These are phyloP conservation scores for Takashimella tepidaria DNA, from an alignment of 1,284 basidiomycete genomes.

Conservation along the genomic window DNA sequence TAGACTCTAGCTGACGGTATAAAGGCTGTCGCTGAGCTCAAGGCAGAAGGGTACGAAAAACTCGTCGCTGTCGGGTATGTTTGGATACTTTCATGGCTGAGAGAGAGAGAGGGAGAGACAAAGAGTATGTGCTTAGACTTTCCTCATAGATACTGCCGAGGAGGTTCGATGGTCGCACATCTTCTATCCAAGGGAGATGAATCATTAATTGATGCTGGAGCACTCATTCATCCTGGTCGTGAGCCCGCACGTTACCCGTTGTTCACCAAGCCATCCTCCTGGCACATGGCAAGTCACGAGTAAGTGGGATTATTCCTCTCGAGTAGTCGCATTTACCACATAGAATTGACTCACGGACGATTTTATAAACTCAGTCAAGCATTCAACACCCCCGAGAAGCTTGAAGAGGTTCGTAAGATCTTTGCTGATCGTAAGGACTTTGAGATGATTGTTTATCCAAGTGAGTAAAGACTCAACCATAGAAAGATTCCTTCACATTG, in stretches of 20 bases:
- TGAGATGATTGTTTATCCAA: conserved; percentile 57
- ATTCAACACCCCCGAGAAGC: neutral
- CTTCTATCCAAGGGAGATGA: conserved; percentile 23
- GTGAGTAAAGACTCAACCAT: conserved; percentile 44
- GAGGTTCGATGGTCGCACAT: conserved; percentile 47
- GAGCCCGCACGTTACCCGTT: conserved; percentile 49
- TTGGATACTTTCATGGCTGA: too few species aligned
- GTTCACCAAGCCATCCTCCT: conserved; percentile 54
- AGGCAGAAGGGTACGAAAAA: conserved; percentile 54
- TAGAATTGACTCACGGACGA: conserved; percentile 1
- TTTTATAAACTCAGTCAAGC: neutral
- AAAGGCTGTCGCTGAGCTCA: conserved; percentile 41
- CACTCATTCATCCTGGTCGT: conserved; percentile 57
- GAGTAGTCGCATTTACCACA: neutral
- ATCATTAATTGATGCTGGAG: conserved; percentile 50
- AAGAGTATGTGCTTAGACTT: neutral
- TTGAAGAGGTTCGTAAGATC: conserved; percentile 36
- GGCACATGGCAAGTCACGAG: conserved; percentile 60
- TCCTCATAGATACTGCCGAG: conserved; percentile 62
- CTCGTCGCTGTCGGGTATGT: conserved; percentile 59
- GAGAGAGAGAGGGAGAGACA: too few species aligned
- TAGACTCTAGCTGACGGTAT: too few species aligned
- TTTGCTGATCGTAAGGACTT: conserved; percentile 47
- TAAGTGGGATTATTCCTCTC: neutral
- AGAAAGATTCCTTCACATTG: too few species aligned